Base-by-base conservation (phyloP, 495 filamentous ascomycete species). In the Terfezia boudieri region DNA sequence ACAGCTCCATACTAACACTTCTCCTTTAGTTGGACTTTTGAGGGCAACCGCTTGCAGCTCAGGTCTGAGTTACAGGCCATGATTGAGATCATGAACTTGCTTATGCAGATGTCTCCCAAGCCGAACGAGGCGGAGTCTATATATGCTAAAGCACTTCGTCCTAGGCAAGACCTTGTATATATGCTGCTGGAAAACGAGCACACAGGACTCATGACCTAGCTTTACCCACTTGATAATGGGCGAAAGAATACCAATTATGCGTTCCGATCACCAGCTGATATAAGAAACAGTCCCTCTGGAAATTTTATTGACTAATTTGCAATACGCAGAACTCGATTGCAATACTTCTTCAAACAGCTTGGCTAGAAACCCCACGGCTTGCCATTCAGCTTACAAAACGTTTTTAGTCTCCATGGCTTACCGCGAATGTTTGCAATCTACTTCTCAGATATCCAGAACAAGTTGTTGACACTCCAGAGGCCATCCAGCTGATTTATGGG, bases 51-150 rank as follows among this genome's bases (percentile, higher is more conserved):
- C 50, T 70, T 95, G 8, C 90, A 96, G 63, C 73, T 96, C 35
- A 96, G 90, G 67, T 86, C 92, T 0, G 92, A 99, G 67, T 78
- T 83, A 36, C 81, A 79, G 58, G 67, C 96, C 36, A 75, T 99
- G 8, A 72, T 72, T 9, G 89, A 96, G 67, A 79, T 95, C 38
- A 69, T 77, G 32, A 67, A 69, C 49, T 74, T 78, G 32, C 65
- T 99, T 55, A 73, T 67, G 53, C 62, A 68, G 3, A 68, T 51
- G 71, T 46, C 41, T 81, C 22, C 49, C 12, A 32, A 26, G 49
- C 49, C n/a, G 22, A 12, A 5, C 22, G 23, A 51, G 49, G 26
- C 11, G 22, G 49, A 32, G 49, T 20, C 11, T 51, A 4, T 5
- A 12, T 22, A n/a, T n/a, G 66, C 73, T 2, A 81, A 79, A 58